These are phyloP conservation scores for Larix kaempferi DNA, from an alignment of 75 land plant genomes.

Conservation along the genomic window DNA sequence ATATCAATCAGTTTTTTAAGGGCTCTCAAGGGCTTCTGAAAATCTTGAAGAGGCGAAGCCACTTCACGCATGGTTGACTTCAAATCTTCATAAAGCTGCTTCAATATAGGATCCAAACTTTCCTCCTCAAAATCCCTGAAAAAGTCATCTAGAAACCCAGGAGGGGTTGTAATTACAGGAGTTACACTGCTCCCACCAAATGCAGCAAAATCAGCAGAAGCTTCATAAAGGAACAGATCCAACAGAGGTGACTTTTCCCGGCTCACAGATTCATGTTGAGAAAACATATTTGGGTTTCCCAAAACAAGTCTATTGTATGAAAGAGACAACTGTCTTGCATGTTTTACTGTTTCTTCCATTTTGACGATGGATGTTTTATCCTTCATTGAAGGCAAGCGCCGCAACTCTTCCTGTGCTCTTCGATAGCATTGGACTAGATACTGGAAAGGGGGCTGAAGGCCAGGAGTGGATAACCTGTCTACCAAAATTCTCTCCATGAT, in stretches of 20 bases:
- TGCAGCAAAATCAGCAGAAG: slow-evolving; percentile 25
- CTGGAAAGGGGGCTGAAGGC: slow-evolving; percentile 52
- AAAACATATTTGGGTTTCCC: slow-evolving; percentile 76
- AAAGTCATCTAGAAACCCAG: slow-evolving; percentile 79
- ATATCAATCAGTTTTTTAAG: slow-evolving; percentile 52
- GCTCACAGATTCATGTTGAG: neutral
- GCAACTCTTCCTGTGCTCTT: slow-evolving; percentile 67
- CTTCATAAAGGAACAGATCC: slow-evolving; percentile 42
- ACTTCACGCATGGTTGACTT: slow-evolving; percentile 52
- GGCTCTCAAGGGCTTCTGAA: slow-evolving; percentile 71
- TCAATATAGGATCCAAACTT: slow-evolving; percentile 52
- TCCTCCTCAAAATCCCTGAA: slow-evolving; percentile 66
- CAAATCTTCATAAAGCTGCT: slow-evolving; percentile 62
- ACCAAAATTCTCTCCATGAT: slow-evolving; percentile 69
- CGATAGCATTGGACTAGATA: slow-evolving; percentile 72
- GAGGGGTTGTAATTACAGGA: slow-evolving; percentile 27
- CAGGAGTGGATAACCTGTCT: slow-evolving; percentile 51
- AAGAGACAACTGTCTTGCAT: slow-evolving; percentile 58
- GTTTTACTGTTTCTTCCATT: slow-evolving; percentile 43
- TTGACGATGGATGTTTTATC: slow-evolving; percentile 45
- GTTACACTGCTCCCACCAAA: slow-evolving; percentile 21
- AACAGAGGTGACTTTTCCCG: slow-evolving; percentile 19
- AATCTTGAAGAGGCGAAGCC: slow-evolving; percentile 72
- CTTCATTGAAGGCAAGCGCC: slow-evolving; percentile 64
- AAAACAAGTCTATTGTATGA: slow-evolving; percentile 75